A percentile compares a stretch with the other conserved stretches of the same genome.
These are phyloP conservation scores for Trichophyton verrucosum DNA, from an alignment of 2,329 filamentous ascomycete genomes.

Conservation along the genomic window DNA sequence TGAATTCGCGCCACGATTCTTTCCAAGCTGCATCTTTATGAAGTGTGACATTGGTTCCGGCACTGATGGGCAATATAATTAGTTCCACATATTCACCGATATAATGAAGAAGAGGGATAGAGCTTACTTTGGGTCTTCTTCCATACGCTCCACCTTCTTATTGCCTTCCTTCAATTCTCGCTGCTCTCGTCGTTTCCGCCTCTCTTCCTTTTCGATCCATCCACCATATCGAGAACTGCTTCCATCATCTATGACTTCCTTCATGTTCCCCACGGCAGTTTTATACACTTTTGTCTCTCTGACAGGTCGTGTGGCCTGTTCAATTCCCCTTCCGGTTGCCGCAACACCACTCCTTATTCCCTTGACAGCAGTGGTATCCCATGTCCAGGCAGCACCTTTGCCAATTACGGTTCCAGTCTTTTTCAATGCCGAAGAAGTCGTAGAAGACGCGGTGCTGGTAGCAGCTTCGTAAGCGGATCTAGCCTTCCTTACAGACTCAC, in stretches of 20 bases:
- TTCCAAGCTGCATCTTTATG: conserved; percentile 98
- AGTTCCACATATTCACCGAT: conserved; percentile 16
- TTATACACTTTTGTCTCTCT: conserved; percentile 91
- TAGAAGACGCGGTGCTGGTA: conserved; percentile 67
- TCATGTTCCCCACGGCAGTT: conserved; percentile 53
- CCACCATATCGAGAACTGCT: conserved; percentile 92
- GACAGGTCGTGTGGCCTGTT: conserved; percentile 90
- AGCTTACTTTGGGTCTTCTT: conserved; percentile 78
- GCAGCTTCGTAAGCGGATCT: conserved; percentile 78
- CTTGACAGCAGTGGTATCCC: conserved; percentile 90
- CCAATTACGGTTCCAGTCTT: conserved; percentile 76
- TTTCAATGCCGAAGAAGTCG: conserved; percentile 69
- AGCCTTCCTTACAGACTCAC: conserved; percentile 75
- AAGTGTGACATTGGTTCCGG: conserved; percentile 83
- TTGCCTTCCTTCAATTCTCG: conserved; percentile 45
- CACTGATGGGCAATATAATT: conserved; percentile 42
- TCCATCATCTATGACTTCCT: conserved; percentile 92
- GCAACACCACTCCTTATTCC: conserved; percentile 77
- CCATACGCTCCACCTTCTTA: conserved; percentile 46
- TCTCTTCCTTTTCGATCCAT: conserved; percentile 93
- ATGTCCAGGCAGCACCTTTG: conserved; percentile 88
- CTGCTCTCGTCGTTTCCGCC: conserved; percentile 62
- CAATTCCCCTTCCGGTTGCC: conserved; percentile 72
- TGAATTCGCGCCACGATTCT: conserved; percentile 95
- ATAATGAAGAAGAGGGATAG: conserved; percentile 14